Evolutionary conservation across 768 basidiomycete species (phyloP).

Genomic region (Leucocoprinus sp.): DNA sequence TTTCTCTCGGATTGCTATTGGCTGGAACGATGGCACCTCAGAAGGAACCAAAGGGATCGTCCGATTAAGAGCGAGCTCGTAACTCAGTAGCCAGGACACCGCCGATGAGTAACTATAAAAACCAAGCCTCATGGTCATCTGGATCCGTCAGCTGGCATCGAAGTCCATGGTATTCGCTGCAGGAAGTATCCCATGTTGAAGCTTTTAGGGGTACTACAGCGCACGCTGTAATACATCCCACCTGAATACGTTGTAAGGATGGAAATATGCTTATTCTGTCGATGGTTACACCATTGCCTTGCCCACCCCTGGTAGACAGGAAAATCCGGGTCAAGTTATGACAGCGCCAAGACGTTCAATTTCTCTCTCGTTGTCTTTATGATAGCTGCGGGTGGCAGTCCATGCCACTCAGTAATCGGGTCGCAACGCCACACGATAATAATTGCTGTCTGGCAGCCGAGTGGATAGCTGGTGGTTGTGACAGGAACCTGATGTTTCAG

Average conservation of each 20-base stretch:
- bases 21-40: neutral
- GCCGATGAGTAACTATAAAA: neutral
- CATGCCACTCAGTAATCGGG: neutral
- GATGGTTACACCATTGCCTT: neutral
- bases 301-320: no score
- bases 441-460: neutral
- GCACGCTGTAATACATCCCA: neutral
- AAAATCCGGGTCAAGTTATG: no score
- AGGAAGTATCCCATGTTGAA: neutral
- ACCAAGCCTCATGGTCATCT: conserved; percentile 2
- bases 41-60: neutral
- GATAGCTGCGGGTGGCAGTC: conserved; percentile 2
- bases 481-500: conserved; percentile 5
- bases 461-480: conserved; percentile 1
- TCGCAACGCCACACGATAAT: neutral
- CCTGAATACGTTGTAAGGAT: neutral
- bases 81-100: neutral
- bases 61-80: neutral
- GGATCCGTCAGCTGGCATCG: conserved; percentile 2
- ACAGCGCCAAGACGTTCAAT: neutral
- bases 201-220: neutral
- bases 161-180: neutral
- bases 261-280: neutral
- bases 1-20: neutral
- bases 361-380: neutral